Evolutionary conservation across 2,329 filamentous ascomycete species (phyloP).

Genomic region (Xylaria sp.): DNA sequence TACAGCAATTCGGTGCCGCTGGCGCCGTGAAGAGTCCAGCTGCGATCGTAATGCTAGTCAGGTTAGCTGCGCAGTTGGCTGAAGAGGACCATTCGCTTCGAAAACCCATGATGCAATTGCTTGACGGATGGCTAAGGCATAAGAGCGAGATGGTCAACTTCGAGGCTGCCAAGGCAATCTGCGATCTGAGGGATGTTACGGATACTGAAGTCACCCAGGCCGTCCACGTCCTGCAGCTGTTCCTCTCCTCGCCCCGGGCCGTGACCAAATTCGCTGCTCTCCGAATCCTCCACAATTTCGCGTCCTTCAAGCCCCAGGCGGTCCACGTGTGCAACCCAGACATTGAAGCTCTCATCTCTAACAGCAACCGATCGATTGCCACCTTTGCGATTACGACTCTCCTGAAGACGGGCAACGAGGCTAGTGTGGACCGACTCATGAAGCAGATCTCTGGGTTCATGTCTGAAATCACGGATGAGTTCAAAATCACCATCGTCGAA

Average conservation of each 20-base stretch:
- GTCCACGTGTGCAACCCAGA: constrained; percentile 95
- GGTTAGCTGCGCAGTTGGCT: constrained; percentile 88
- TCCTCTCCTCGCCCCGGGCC: constrained; percentile 91
- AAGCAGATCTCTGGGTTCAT: constrained; percentile 98
- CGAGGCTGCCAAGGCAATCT: constrained; percentile 97
- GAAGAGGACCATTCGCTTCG: constrained; percentile 88
- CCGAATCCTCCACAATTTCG: constrained; percentile 93
- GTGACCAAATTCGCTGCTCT: constrained; percentile 98
- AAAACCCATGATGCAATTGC: constrained; percentile 94
- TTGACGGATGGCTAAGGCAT: constrained; percentile 95
- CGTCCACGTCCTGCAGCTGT: constrained; percentile 92
- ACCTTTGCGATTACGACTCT: constrained; percentile 98
- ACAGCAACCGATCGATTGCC: constrained; percentile 94
- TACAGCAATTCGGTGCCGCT: constrained; percentile 94
- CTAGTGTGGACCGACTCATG: constrained; percentile 95
- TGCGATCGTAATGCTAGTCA: constrained; percentile 88
- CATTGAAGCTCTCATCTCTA: constrained; percentile 95
- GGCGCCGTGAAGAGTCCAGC: constrained; percentile 95
- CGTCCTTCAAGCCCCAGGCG: constrained; percentile 91
- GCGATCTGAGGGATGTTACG: constrained; percentile 89
- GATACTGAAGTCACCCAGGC: constrained; percentile 90
- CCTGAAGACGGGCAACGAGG: constrained; percentile 97
- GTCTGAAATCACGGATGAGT: constrained; percentile 98
- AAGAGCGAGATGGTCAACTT: constrained; percentile 99
- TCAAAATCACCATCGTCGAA: constrained; percentile 99